phyloP scores from a whole-genome alignment of 108 stramenopile species.

The Phaeodactylum tricornutum region DNA sequence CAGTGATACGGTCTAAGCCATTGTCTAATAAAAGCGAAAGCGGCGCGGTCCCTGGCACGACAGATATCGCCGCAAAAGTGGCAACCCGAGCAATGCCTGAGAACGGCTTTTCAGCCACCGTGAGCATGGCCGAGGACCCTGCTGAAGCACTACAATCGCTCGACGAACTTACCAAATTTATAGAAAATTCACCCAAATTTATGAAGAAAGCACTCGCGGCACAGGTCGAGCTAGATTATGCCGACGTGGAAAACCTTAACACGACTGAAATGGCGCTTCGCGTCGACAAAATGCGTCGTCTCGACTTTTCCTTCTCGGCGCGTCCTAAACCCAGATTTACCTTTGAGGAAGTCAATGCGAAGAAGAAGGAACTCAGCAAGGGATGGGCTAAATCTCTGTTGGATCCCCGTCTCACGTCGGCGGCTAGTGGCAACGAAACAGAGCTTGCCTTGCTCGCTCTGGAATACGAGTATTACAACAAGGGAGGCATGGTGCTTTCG shows the following conservation, averaged over 20 bases:
- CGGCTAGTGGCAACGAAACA: slow-evolving; percentile 38
- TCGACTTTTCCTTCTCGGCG: slow-evolving; percentile 13
- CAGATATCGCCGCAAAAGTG: neutral
- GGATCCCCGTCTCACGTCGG: neutral
- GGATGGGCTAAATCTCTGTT: neutral
- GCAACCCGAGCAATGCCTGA: neutral
- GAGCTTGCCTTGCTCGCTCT: slow-evolving; percentile 37
- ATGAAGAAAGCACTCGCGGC: slow-evolving; percentile 28
- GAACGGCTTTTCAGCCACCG: neutral
- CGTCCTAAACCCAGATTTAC: slow-evolving; percentile 29
- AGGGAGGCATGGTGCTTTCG: neutral
- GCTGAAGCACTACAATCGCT: slow-evolving; percentile 4
- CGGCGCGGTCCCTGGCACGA: neutral
- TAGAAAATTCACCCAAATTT: slow-evolving; percentile 38
- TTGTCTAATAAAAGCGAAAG: neutral
- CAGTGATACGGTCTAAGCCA: neutral
- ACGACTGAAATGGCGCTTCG: slow-evolving; percentile 22
- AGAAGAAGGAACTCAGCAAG: neutral
- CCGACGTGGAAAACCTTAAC: slow-evolving; percentile 11
- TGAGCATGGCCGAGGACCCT: neutral
- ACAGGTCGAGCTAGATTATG: slow-evolving; percentile 17
- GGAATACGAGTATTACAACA: slow-evolving; percentile 45
- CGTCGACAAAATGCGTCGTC: slow-evolving; percentile 7
- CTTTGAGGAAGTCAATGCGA: slow-evolving; percentile 32
- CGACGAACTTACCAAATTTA: slow-evolving; percentile 14